Evolutionary conservation across 2,329 filamentous ascomycete genomes (phyloP), one percentile per base, ranked within the genome.

Genomic region (Leptographium radiaticola): DNA sequence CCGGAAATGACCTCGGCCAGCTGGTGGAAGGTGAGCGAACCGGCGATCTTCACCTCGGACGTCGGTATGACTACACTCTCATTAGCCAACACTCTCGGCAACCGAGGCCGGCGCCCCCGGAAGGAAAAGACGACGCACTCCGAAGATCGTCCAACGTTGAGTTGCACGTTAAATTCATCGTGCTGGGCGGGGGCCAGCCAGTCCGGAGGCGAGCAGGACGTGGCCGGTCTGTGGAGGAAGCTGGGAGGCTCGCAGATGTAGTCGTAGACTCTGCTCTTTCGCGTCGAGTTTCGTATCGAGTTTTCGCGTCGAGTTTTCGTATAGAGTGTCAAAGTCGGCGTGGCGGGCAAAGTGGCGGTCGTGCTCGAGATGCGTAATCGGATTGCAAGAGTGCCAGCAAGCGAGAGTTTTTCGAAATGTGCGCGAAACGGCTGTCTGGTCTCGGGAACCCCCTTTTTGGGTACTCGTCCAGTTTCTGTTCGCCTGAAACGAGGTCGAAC

Each of bases 1-100:
- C 70, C 75, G 31, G 70, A 69, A 45, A 81, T 71, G 56, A 80
- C 68, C 56, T 78, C 66, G 38, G 76, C 75, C 36, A 81, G 66
- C 46, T 73, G 63, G 61, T 81, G 77, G 59, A 81, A 81, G 58
- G 73, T 78, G 54, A 80, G 62, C 49, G 65, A 59, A 34, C 75
- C 74, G 51, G 68, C 69, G 56, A 81, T 65, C 48, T 68, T 63
- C 48, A 65, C 65, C 64, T 80, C 77, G 36, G 71, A 71, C 54
- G 68, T 71, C 31, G 68, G 65, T 53, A 65, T 60, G 60, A 74
- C 72, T 75, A 59, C 34, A 8, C 25, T 3, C 25, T 25, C 25
- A 5, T 25, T 25, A 25, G 25, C 25, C 25, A 25, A 25, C 25
- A 10, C 7, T 1, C 53, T 61, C 47, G 55, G 56, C 48, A 53